Base-by-base conservation (phyloP, 1,284 basidiomycete genomes). In the Trichosporon sp. region DNA sequence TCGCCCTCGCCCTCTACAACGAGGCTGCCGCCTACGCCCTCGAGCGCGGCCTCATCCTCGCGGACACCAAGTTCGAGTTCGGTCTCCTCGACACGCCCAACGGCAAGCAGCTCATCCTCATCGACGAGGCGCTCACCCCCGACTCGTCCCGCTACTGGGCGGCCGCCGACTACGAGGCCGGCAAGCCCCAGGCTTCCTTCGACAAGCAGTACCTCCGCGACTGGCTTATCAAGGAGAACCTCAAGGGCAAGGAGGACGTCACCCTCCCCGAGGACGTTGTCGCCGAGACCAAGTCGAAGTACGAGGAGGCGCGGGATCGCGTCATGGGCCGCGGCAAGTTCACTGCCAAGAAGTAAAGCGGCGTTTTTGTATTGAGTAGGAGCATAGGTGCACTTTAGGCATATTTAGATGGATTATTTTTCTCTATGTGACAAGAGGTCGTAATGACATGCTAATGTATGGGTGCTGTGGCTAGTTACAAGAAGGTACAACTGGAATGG, bases 61-160 rank as follows among this genome's bases (percentile, higher is more conserved):
- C 96, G 56, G 97, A 99, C 82, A 94, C 92, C 61, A 94, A 95
- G 81, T 93, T 95, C 81, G 93, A 94, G 83, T 94, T 94, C 78
- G 93, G 92, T 3, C 87, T 94, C 56, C 80, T 91, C 77, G 84
- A 73, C 14, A 68, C 72, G 8, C 71, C 80, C 54, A 71, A 75
- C 38, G 78, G 82, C 65, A 87, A 88, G 40, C 79, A 88, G 46
- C 87, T 98, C 66, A 92, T 97, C 76, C 88, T 99, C 54, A 91
- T 99, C 75, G 97, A 99, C 83, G 96, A 99, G 81, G 90, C 94
- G 16, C 89, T 99, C 68, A 99, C 97, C 0, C 96, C 96, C 5
- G 97, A 99, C 84, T 97, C 94, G 26, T 98, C 95, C 19, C 89
- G 96, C 54, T 99, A 98, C 87, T 99, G 97, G 96, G 91, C 94